Evolutionary conservation across 768 basidiomycete genomes (phyloP).

Genomic region (Chalciporus chontae): DNA sequence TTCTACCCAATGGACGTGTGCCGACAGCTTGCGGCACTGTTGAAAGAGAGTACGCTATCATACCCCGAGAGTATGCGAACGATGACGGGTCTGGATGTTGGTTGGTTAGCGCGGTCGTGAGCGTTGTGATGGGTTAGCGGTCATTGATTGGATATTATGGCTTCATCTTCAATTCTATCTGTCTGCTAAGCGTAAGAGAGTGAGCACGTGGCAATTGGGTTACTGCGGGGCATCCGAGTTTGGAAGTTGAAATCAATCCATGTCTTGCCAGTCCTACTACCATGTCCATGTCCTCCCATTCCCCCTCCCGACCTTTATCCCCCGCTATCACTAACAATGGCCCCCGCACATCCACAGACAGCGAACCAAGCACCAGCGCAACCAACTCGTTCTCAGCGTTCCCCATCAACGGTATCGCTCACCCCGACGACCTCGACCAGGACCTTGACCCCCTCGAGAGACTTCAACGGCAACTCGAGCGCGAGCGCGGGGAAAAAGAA

Average conservation of each 20-base stretch:
- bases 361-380: conserved; percentile 35
- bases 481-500: conserved; percentile 83
- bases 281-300: conserved; percentile 20
- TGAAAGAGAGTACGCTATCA: conserved; percentile 73
- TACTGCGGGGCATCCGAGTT: conserved; percentile 5
- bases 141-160: no score
- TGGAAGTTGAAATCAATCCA: conserved; percentile 10
- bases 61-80: conserved; percentile 74
- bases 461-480: conserved; percentile 72
- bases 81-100: conserved; percentile 81
- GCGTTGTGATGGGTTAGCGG: background rate
- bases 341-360: conserved; percentile 38
- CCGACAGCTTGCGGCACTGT: conserved; percentile 58
- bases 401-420: conserved; percentile 33
- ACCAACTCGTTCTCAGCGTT: conserved; percentile 21
- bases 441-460: conserved; percentile 51
- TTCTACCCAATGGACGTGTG: conserved; percentile 81
- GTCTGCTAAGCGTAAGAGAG: no score
- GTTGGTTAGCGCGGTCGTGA: conserved; percentile 52
- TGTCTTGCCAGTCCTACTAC: background rate
- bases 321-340: conserved; percentile 18
- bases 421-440: conserved; percentile 36
- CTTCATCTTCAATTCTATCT: background rate
- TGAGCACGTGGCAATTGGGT: conserved; percentile 9
- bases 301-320: conserved; percentile 32